These are phyloP conservation scores for Blastobotrys terrestris DNA, from an alignment of 805 yeast genomes.

Conservation along the genomic window DNA sequence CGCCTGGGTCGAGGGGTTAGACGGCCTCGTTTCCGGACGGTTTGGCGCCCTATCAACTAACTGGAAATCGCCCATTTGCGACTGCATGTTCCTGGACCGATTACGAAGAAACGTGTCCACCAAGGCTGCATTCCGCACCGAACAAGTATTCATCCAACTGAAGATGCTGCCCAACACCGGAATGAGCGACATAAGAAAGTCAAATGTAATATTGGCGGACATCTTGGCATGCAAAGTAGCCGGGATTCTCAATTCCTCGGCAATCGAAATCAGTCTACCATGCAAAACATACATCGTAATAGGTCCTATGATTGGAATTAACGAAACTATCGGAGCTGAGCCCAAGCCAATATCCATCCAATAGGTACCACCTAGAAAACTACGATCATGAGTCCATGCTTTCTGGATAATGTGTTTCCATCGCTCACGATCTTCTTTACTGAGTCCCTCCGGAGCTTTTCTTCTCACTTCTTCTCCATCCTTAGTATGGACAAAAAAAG, in stretches of 20 bases:
- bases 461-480: slow-evolving; percentile 53
- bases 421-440: slow-evolving; percentile 52
- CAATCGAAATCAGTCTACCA: slow-evolving; percentile 55
- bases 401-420: slow-evolving; percentile 70
- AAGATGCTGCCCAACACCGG: slow-evolving; percentile 77
- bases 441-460: slow-evolving; percentile 51
- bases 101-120: slow-evolving; percentile 46
- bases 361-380: slow-evolving; percentile 67
- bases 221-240: slow-evolving; percentile 54
- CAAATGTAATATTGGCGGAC: slow-evolving; percentile 70
- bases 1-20: not conserved
- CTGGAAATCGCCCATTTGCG: slow-evolving; percentile 15
- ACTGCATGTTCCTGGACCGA: slow-evolving; percentile 19
- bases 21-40: not conserved
- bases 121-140: slow-evolving; percentile 83
- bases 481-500: slow-evolving; percentile 29
- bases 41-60: slow-evolving; percentile 10
- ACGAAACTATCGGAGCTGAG: slow-evolving; percentile 61
- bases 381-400: slow-evolving; percentile 86
- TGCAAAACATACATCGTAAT: slow-evolving; percentile 73
- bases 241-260: slow-evolving; percentile 57
- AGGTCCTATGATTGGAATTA: slow-evolving; percentile 85
- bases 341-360: slow-evolving; percentile 67
- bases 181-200: slow-evolving; percentile 65
- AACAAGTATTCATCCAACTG: slow-evolving; percentile 77